These are phyloP conservation scores for Euphorbia tirucalli DNA, from an alignment of 345 rosid genomes.

Conservation along the genomic window DNA sequence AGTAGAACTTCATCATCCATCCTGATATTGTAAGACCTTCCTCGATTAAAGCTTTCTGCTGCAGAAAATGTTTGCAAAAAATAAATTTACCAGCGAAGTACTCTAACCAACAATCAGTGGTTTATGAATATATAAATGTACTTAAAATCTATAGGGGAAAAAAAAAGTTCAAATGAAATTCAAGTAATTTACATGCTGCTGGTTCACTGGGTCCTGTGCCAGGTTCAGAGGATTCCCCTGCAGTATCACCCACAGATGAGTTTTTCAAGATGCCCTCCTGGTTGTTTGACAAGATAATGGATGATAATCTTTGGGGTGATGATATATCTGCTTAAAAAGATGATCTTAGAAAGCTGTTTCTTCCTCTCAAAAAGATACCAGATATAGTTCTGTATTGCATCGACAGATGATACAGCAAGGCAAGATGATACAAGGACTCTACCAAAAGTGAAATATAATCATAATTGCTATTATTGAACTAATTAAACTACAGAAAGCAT, in stretches of 20 bases:
- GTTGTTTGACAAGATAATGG: constrained; percentile 42
- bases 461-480: not conserved
- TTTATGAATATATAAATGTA: constrained; percentile 18
- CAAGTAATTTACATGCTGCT: constrained; percentile 54
- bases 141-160: constrained; percentile 5
- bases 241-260: constrained; percentile 36
- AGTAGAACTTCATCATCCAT: constrained; percentile 89
- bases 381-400: not conserved
- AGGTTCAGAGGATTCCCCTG: constrained; percentile 38
- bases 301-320: constrained; percentile 38
- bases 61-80: constrained; percentile 51
- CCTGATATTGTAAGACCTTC: constrained; percentile 95
- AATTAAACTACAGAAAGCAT: not conserved
- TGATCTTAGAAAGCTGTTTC: constrained; percentile 19
- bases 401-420: constrained; percentile 1
- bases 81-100: constrained; percentile 39
- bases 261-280: constrained; percentile 44
- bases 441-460: not conserved
- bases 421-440: not conserved
- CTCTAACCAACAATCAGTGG: constrained; percentile 15
- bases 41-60: constrained; percentile 93
- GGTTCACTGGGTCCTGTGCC: constrained; percentile 41
- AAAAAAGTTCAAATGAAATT: not conserved
- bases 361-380: not conserved
- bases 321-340: constrained; percentile 41